Evolutionary conservation across 768 basidiomycete genomes (phyloP).

Genomic region (Crucibulum laeve): DNA sequence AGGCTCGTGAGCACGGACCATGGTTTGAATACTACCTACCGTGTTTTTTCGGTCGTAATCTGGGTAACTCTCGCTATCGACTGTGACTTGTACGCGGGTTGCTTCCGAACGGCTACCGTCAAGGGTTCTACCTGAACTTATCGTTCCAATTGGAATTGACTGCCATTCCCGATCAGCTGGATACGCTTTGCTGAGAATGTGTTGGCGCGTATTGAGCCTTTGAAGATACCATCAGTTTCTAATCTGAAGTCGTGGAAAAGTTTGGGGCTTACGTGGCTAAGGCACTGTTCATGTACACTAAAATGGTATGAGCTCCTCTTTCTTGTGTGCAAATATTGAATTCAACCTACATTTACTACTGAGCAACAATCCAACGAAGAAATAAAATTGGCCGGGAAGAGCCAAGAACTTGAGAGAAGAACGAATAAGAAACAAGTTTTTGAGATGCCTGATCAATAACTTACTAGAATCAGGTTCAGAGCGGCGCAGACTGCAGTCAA

Average conservation of each 20-base stretch:
- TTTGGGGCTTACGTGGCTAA: not conserved
- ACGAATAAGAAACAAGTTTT: not conserved
- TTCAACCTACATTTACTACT: constrained; percentile 18
- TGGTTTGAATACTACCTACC: not conserved
- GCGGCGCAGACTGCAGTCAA: constrained; percentile 13
- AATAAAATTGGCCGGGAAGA: constrained; percentile 14
- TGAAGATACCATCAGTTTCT: not conserved
- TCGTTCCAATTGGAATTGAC: not conserved
- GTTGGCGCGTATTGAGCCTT: not conserved
- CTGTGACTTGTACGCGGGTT: not conserved
- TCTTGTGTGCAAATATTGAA: not conserved
- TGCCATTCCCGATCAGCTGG: not conserved
- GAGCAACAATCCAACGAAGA: constrained; percentile 14
- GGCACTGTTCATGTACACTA: constrained; percentile 1
- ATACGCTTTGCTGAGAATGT: not conserved
- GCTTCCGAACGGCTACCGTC: not conserved
- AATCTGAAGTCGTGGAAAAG: not conserved
- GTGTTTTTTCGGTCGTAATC: not conserved
- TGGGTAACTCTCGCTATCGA: not conserved
- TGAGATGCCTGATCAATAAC: not conserved
- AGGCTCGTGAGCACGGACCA: not conserved
- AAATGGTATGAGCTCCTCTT: not conserved
- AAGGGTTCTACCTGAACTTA: not conserved
- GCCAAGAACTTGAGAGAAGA: constrained; percentile 11
- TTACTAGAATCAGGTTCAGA: constrained; percentile 14